Conservation (phyloP, 116 monocot genomes). For the Posidonia oceanica region DNA sequence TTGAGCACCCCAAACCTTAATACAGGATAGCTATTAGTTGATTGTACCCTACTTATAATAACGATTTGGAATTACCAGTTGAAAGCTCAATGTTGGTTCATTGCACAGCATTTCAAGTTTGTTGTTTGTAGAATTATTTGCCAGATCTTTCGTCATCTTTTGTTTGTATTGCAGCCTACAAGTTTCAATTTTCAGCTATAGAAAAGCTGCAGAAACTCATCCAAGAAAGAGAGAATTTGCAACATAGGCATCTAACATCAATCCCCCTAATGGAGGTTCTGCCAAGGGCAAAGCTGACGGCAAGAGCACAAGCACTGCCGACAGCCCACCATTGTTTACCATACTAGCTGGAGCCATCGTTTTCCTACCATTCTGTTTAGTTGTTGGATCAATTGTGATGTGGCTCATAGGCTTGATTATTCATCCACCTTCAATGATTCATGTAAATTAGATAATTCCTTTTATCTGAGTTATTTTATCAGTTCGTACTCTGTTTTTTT, state of each 20-base stretch:
- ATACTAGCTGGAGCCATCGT: conserved; percentile 51
- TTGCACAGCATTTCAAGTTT: too few relatives aligned
- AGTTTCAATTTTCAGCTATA: background rate
- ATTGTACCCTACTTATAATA: too few relatives aligned
- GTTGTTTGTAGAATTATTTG: too few relatives aligned
- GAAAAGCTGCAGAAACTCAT: background rate
- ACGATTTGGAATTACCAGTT: too few relatives aligned
- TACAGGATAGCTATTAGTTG: too few relatives aligned
- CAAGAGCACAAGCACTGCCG: conserved; percentile 1
- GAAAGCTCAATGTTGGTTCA: too few relatives aligned
- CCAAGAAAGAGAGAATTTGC: conserved; percentile 1
- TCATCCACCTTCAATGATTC: conserved; percentile 16
- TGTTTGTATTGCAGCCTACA: background rate
- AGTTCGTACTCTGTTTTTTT: too few relatives aligned
- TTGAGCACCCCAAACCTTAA: too few relatives aligned
- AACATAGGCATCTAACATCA: conserved; percentile 11
- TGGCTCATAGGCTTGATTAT: conserved; percentile 52
- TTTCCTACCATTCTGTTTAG: conserved; percentile 47
- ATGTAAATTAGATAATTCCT: too few relatives aligned
- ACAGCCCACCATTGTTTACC: conserved; percentile 45
- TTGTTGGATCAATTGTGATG: conserved; percentile 29
- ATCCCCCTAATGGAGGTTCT: conserved; percentile 8
- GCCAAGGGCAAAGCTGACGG: conserved; percentile 7
- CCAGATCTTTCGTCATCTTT: too few relatives aligned
- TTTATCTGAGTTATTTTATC: too few relatives aligned